Conservation (phyloP, 1,284 basidiomycete species). For the Cryptococcus floricola region DNA sequence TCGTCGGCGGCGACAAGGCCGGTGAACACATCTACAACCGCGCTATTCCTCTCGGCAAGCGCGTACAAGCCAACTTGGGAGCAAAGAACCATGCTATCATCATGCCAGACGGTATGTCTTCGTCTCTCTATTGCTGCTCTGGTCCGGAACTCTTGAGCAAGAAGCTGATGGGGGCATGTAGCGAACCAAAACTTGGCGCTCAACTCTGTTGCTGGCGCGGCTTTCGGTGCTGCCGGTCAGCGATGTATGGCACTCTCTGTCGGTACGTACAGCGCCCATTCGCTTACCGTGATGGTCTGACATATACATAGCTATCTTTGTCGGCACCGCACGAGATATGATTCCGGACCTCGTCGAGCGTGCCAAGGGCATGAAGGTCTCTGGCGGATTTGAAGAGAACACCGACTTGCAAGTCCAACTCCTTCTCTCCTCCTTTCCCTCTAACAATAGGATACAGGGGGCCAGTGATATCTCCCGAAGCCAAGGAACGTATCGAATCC, state of each 20-base stretch:
- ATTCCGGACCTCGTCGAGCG: slow-evolving; percentile 81
- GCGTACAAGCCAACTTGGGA: slow-evolving; percentile 87
- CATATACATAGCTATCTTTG: slow-evolving; percentile 56
- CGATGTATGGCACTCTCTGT: slow-evolving; percentile 94
- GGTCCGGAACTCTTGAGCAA: neutral
- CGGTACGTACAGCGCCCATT: slow-evolving; percentile 52
- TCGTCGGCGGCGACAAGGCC: slow-evolving; percentile 93
- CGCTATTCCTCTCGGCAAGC: slow-evolving; percentile 62
- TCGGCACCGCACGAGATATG: slow-evolving; percentile 79
- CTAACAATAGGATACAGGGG: slow-evolving; percentile 57
- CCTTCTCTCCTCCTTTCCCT: neutral
- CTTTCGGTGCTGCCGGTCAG: slow-evolving; percentile 96
- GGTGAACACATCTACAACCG: slow-evolving; percentile 88
- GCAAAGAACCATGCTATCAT: slow-evolving; percentile 95
- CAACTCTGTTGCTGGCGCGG: slow-evolving; percentile 90
- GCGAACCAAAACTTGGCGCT: slow-evolving; percentile 92
- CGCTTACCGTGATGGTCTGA: neutral
- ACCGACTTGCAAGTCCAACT: slow-evolving; percentile 70
- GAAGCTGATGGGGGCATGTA: slow-evolving; percentile 33
- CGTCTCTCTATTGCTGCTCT: neutral
- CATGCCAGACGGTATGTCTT: slow-evolving; percentile 78
- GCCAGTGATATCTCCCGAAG: slow-evolving; percentile 85
- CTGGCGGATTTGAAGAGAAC: slow-evolving; percentile 82
- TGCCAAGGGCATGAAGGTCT: slow-evolving; percentile 75
- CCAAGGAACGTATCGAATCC: slow-evolving; percentile 71